Evolutionary conservation across 495 filamentous ascomycete genomes (phyloP), one percentile per base, ranked within the genome.

Genomic region (Bacidia rubella): DNA sequence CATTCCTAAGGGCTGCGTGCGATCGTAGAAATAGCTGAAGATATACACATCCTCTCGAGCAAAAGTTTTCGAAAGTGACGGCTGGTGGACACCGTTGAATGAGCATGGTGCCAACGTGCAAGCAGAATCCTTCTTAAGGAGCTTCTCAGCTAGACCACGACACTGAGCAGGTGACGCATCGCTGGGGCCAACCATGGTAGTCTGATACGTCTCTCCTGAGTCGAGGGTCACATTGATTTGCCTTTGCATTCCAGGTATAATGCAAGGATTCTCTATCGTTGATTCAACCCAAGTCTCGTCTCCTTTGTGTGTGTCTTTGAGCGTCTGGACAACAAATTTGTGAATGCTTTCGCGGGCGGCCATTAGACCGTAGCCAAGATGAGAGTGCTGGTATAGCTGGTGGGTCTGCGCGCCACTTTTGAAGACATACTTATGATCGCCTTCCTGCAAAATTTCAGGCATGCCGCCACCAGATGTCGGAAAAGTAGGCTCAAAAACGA

Each of bases 401-500:
- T 97, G 97, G 39, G 90, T 69, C 51, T 87, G 83, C 52, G 90
- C 92, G 56, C 90, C 90, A 56, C 95, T 97, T 39, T 81, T 74
- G 54, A 98, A 79, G 43, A 83, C 76, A 68, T 98, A 98, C 69
- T 95, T 96, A 76, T 98, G 93, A 65, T 97, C 93, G 57, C 92
- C 92, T 38, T 87, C 81, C 20, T 79, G 77, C 48, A 98, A 72
- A 58, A 78, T 83, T 62, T 87, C 83, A 2, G 92, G 92, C 83
- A 97, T 88, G 54, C 90, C 90, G 51, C 85, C 85, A 9, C 74
- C 64, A 54, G 77, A 69, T 53, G 75, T 78, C 63, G 83, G 77
- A 65, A 94, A 98, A n/a, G 82, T 95, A 17, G 92, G 92, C 66
- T 97, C 77, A 69, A 96, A 98, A 54, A 97, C 92, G 62, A 98